Conservation (phyloP, 805 yeast species). For the Yarrowia sp. region DNA sequence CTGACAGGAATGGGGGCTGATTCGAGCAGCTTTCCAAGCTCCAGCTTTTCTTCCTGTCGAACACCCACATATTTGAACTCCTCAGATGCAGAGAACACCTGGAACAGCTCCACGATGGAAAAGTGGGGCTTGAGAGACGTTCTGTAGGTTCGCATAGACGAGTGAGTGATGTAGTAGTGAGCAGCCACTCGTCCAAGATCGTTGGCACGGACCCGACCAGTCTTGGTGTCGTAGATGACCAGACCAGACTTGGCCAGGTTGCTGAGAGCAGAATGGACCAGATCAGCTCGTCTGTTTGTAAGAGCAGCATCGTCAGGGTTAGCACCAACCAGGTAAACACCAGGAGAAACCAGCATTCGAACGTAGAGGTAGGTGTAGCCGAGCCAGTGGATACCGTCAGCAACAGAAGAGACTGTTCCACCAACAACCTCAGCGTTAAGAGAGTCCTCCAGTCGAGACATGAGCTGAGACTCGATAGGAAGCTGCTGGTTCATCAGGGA, state of each 20-base stretch:
- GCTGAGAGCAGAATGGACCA: slow-evolving; percentile 78
- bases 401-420: slow-evolving; percentile 66
- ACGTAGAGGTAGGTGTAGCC: slow-evolving; percentile 78
- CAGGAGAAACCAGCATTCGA: slow-evolving; percentile 77
- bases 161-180: slow-evolving; percentile 78
- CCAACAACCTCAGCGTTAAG: slow-evolving; percentile 86
- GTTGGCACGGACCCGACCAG: slow-evolving; percentile 61
- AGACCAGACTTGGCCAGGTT: slow-evolving; percentile 64
- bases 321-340: slow-evolving; percentile 74
- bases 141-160: slow-evolving; percentile 73
- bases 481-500: slow-evolving; percentile 90
- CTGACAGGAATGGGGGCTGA: slow-evolving; percentile 86
- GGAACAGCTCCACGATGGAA: slow-evolving; percentile 73
- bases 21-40: slow-evolving; percentile 70
- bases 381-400: slow-evolving; percentile 82
- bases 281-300: slow-evolving; percentile 63
- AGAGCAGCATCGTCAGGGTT: slow-evolving; percentile 57
- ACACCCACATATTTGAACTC: slow-evolving; percentile 87
- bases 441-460: slow-evolving; percentile 71
- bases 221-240: slow-evolving; percentile 60
- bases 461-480: slow-evolving; percentile 89
- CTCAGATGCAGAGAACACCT: slow-evolving; percentile 78
- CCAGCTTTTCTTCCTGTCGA: slow-evolving; percentile 83
- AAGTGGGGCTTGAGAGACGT: slow-evolving; percentile 67
- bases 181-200: slow-evolving; percentile 87